phyloP scores from a whole-genome alignment of 805 yeast genomes.

The Kuraishia molischiana region DNA sequence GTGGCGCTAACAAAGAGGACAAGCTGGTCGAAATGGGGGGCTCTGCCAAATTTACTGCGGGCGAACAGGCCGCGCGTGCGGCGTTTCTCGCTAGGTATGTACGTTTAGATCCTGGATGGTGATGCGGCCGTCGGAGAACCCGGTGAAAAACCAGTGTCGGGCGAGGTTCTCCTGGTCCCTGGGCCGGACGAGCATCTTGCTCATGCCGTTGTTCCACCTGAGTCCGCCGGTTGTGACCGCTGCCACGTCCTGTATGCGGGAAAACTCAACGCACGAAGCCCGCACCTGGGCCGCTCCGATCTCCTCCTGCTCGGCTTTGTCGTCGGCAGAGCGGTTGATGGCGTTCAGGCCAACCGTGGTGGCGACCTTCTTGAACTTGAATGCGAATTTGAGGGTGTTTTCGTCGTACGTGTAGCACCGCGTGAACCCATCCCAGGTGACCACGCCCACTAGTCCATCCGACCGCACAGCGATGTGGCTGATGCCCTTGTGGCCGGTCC shows the following conservation, averaged over 20 bases:
- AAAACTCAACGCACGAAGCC: slow-evolving; percentile 12
- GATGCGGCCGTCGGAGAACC: slow-evolving; percentile 22
- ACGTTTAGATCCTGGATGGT: slow-evolving; percentile 9
- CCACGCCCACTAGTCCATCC: slow-evolving; percentile 20
- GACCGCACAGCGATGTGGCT: slow-evolving; percentile 13
- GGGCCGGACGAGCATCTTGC: slow-evolving; percentile 19
- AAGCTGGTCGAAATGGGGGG: too few relatives aligned
- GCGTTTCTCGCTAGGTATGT: not conserved
- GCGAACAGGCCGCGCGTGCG: not conserved
- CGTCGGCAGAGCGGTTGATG: slow-evolving; percentile 4
- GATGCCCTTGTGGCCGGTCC: slow-evolving; percentile 25
- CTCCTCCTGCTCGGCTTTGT: not conserved
- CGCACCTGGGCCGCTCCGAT: slow-evolving; percentile 3
- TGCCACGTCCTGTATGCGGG: slow-evolving; percentile 10
- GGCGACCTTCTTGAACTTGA: slow-evolving; percentile 13
- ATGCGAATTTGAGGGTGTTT: not conserved
- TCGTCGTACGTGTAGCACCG: slow-evolving; percentile 20
- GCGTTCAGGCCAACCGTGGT: slow-evolving; percentile 13
- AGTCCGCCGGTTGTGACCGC: slow-evolving; percentile 6
- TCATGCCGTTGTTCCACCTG: slow-evolving; percentile 17
- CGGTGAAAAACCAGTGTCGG: slow-evolving; percentile 18
- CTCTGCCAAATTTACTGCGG: too few relatives aligned
- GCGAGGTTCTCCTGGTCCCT: slow-evolving; percentile 16
- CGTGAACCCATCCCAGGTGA: slow-evolving; percentile 43
- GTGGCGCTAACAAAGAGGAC: too few relatives aligned